Conservation (phyloP, 805 yeast genomes). For the Wickerhamiella kazuoi region DNA sequence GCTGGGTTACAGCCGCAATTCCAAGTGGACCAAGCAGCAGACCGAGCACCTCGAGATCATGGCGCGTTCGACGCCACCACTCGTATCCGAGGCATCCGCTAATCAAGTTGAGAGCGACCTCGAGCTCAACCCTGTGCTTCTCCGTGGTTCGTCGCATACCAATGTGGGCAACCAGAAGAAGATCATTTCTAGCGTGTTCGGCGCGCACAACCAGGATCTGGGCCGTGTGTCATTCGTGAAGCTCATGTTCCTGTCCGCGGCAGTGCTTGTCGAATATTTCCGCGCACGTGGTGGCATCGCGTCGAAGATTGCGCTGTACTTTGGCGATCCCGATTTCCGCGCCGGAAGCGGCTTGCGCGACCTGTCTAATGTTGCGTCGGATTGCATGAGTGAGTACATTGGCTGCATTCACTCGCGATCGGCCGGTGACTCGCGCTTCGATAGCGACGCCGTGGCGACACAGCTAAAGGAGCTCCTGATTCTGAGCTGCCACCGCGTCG, state of each 20-base stretch:
- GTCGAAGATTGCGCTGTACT: conserved; percentile 56
- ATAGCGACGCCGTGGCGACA: conserved; percentile 39
- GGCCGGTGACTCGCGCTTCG: conserved; percentile 38
- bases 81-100: conserved; percentile 65
- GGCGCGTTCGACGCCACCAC: conserved; percentile 75
- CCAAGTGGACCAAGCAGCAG: conserved; percentile 29
- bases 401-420: conserved; percentile 25
- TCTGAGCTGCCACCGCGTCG: conserved; percentile 61
- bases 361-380: conserved; percentile 46
- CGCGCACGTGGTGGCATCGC: conserved; percentile 71
- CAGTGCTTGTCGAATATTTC: conserved; percentile 58
- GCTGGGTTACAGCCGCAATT: conserved; percentile 59
- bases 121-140: conserved; percentile 75
- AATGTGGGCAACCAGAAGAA: conserved; percentile 57
- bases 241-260: conserved; percentile 72
- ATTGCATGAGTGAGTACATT: conserved; percentile 42
- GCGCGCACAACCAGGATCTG: conserved; percentile 17
- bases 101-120: conserved; percentile 79
- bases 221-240: conserved; percentile 32
- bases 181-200: conserved; percentile 24
- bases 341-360: conserved; percentile 49
- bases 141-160: conserved; percentile 74
- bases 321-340: conserved; percentile 68
- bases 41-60: conserved; percentile 39
- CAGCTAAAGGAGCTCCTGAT: conserved; percentile 55